Evolutionary conservation across 306 rosid genomes (phyloP).

Genomic region (Castanopsis chinensis): DNA sequence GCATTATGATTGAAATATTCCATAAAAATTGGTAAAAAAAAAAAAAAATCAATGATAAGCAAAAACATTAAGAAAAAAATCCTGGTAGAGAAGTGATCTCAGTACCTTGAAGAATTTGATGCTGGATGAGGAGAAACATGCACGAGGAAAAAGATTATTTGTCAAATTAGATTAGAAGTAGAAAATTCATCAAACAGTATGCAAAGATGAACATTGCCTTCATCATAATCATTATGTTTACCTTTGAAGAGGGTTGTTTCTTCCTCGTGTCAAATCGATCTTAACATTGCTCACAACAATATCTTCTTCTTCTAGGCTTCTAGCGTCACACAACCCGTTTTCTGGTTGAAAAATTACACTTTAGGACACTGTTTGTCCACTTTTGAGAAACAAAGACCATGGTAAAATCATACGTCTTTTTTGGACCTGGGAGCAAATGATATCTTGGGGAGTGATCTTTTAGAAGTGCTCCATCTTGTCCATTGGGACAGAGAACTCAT

Average conservation of each 20-base stretch:
- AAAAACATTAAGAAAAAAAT: background rate
- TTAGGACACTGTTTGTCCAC: background rate
- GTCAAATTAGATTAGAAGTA: slow-evolving; percentile 12
- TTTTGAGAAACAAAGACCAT: background rate
- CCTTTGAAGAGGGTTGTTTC: slow-evolving; percentile 76
- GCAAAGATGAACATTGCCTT: slow-evolving; percentile 2
- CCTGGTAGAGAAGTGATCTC: background rate
- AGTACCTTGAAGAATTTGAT: slow-evolving; percentile 76
- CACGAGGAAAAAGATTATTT: slow-evolving; percentile 26
- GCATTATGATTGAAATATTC: background rate
- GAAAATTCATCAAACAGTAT: background rate
- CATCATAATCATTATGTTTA: slow-evolving; percentile 17
- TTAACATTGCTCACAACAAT: slow-evolving; percentile 61
- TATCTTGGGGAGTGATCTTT: slow-evolving; percentile 71
- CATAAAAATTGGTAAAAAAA: background rate
- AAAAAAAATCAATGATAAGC: background rate
- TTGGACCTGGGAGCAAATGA: slow-evolving; percentile 81
- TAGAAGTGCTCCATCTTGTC: slow-evolving; percentile 57
- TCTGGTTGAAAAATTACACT: slow-evolving; percentile 32
- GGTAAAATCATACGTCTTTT: background rate
- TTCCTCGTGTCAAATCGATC: slow-evolving; percentile 84
- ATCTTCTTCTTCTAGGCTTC: slow-evolving; percentile 74
- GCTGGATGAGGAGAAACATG: slow-evolving; percentile 55
- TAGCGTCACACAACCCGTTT: slow-evolving; percentile 42
- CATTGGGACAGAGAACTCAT: slow-evolving; percentile 86